Percentiles rank a stretch among this genome's conserved stretches.
phyloP scores from a whole-genome alignment of 2,329 filamentous ascomycete species.

The Neonectria coccinea region DNA sequence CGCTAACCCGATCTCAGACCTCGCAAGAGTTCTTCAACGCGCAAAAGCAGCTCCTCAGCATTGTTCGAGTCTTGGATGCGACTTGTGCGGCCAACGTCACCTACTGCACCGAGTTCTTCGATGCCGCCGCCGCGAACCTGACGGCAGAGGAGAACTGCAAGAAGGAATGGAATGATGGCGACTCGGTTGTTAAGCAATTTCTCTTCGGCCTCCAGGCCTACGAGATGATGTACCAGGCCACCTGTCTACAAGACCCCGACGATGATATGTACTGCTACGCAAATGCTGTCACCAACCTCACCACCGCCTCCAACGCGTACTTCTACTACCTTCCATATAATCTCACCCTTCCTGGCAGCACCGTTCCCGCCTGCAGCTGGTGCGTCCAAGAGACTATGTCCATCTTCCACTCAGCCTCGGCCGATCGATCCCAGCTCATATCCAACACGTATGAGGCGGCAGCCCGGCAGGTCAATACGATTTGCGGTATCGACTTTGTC shows the following conservation, averaged over 20 bases:
- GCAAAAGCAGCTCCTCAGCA: conserved; percentile 75
- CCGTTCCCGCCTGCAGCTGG: conserved; percentile 78
- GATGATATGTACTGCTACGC: conserved; percentile 83
- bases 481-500: conserved; percentile 69
- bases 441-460: conserved; percentile 76
- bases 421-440: conserved; percentile 74
- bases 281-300: conserved; percentile 82
- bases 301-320: conserved; percentile 77
- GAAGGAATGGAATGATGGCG: conserved; percentile 73
- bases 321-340: conserved; percentile 90
- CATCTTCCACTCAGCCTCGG: conserved; percentile 78
- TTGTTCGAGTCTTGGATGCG: conserved; percentile 82
- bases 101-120: conserved; percentile 75
- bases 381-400: conserved; percentile 87
- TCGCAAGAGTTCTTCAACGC: conserved; percentile 88
- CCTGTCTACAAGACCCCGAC: conserved; percentile 77
- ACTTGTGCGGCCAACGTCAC: conserved; percentile 77
- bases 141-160: conserved; percentile 74
- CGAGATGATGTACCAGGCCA: conserved; percentile 80
- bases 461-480: conserved; percentile 77
- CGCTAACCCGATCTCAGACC: conserved; percentile 64
- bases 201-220: conserved; percentile 84
- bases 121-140: conserved; percentile 73
- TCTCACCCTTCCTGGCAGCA: conserved; percentile 72
- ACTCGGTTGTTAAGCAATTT: conserved; percentile 78